Evolutionary conservation across 345 rosid genomes (phyloP), one percentile per base, ranked within the genome.

Genomic region (Acer saccharum): DNA sequence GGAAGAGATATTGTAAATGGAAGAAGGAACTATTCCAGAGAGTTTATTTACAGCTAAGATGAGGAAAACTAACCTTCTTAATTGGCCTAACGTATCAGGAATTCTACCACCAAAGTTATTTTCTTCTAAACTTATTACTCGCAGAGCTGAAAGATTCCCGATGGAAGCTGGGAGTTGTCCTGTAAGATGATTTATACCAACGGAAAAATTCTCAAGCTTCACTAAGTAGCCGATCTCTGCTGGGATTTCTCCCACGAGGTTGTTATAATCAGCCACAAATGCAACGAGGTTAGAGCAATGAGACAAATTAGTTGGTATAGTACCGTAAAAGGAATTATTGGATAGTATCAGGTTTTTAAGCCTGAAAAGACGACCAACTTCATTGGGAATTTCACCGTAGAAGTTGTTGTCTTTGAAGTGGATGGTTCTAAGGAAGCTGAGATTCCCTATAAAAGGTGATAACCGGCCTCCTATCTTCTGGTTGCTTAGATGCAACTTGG

Each of bases 151-250:
- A 1, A 76, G 13, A 70, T 79, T 81, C 16, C 79, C 82, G 5
- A 84, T 7, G 12, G 73, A 78, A 25, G 65, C 27, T 0, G 84
- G 85, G 46, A 81, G 21, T 1, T n/a, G n/a, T 12, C 79, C 76
- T 7, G 35, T n/a, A 0, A 78, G 69, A 20, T 21, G 32, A 43
- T 81, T 81, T 10, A 1, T 0, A 1, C 20, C 21, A 43, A 73
- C 0, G 6, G 58, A n/a, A 21, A 73, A 54, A 1, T 5, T 12
- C n/a, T 3, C 0, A 71, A 77, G 76, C 25, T 79, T 68, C 13
- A 18, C 27, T 16, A 68, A 62, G 20, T 55, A 17, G 6, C 68
- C 57, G 44, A 78, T 7, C 20, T 41, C 73, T 6, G 17, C 3
- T 10, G 77, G 80, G 35, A 76, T 52, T 27, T 43, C 57, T 12